Conservation (phyloP, 116 monocot species). For the Phalaenopsis hybrid region DNA sequence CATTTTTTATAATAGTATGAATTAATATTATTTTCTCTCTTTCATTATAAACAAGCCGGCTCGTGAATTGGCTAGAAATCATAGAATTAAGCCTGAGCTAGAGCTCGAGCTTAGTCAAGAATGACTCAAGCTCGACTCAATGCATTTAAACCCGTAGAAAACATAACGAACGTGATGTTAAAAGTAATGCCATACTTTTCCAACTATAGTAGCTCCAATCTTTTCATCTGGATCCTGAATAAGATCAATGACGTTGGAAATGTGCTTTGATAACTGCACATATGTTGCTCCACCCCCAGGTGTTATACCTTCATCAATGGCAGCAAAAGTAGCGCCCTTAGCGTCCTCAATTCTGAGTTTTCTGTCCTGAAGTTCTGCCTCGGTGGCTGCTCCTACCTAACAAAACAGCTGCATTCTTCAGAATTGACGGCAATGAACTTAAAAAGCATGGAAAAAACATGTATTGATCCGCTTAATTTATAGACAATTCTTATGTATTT, state of each 20-base stretch:
- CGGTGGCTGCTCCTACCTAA: slow-evolving; percentile 84
- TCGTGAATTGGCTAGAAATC: too few species aligned
- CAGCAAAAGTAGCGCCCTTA: slow-evolving; percentile 91
- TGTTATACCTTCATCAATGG: slow-evolving; percentile 81
- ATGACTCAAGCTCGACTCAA: too few species aligned
- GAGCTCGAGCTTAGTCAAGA: too few species aligned
- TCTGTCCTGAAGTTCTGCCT: slow-evolving; percentile 90
- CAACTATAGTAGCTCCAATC: slow-evolving; percentile 79
- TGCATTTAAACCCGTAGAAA: background rate
- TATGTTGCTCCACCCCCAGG: slow-evolving; percentile 93
- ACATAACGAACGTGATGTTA: background rate
- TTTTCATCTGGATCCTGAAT: slow-evolving; percentile 73
- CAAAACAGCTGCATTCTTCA: slow-evolving; percentile 23
- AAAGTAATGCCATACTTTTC: slow-evolving; percentile 24
- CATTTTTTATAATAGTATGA: too few species aligned
- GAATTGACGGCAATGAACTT: background rate
- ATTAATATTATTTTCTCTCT: too few species aligned
- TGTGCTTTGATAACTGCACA: slow-evolving; percentile 75
- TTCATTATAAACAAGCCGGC: too few species aligned
- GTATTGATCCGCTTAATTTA: background rate
- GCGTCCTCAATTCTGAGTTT: slow-evolving; percentile 93
- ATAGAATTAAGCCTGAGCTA: too few species aligned
- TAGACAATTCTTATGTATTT: too few species aligned
- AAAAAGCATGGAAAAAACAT: background rate
- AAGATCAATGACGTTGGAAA: slow-evolving; percentile 41